A percentile compares a stretch with the other conserved stretches of the same genome.
These are phyloP conservation scores for Lactifluus piperatus DNA, from an alignment of 768 basidiomycete species.

Conservation along the genomic window DNA sequence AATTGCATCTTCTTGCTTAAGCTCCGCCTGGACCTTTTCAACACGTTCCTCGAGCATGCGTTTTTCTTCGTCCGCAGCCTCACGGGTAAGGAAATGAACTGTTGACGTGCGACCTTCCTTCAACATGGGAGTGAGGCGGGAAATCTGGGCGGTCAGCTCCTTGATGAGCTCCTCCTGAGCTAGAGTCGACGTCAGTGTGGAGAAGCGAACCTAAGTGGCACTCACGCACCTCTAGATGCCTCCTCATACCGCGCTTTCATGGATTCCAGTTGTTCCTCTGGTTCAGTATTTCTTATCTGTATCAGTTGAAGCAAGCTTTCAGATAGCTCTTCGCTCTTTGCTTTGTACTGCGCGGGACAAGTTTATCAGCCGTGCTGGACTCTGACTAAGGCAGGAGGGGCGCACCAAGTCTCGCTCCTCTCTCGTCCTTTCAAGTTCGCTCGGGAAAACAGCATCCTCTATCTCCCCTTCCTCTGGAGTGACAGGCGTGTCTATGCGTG, in stretches of 20 bases:
- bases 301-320: conserved; percentile 52
- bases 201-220: not conserved
- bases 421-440: conserved; percentile 20
- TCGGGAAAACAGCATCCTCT: not conserved
- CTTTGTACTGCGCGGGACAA: conserved; percentile 8
- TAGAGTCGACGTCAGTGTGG: conserved; percentile 23
- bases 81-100: conserved; percentile 63
- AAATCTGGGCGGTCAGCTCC: conserved; percentile 46
- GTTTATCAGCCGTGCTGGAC: not conserved
- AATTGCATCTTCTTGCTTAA: conserved; percentile 36
- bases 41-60: conserved; percentile 42
- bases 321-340: conserved; percentile 32
- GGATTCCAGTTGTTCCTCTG: conserved; percentile 46
- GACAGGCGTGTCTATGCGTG: not conserved
- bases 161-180: conserved; percentile 50
- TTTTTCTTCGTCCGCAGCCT: conserved; percentile 64
- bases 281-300: conserved; percentile 51
- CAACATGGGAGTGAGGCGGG: conserved; percentile 46
- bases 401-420: conserved; percentile 25
- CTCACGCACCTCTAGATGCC: conserved; percentile 40
- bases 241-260: conserved; percentile 44
- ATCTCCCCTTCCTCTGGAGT: not conserved
- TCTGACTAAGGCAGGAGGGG: not conserved
- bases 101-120: conserved; percentile 40
- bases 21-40: conserved; percentile 32